A percentile compares a stretch with the other conserved stretches of the same genome.
Evolutionary conservation across 768 basidiomycete genomes (phyloP).

Genomic region (Gautieria morchelliformis): DNA sequence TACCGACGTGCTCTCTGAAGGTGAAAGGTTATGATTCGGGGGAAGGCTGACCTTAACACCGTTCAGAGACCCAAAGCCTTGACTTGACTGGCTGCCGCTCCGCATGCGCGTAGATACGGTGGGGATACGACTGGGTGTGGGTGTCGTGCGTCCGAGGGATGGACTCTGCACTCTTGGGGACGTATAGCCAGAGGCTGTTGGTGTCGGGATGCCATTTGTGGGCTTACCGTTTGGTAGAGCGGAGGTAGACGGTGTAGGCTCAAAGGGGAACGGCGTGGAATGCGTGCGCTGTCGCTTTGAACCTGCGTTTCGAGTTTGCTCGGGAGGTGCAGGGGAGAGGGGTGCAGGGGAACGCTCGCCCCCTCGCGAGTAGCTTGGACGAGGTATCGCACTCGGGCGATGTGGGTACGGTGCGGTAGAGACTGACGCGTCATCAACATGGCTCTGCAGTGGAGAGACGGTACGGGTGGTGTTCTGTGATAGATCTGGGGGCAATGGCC

Average conservation of each 20-base stretch:
- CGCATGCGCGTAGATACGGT: slow-evolving; percentile 15
- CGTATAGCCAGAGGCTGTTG: slow-evolving; percentile 31
- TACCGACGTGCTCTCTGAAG: background rate
- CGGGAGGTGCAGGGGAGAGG: slow-evolving; percentile 13
- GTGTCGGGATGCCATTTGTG: slow-evolving; percentile 20
- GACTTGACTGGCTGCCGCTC: slow-evolving; percentile 9
- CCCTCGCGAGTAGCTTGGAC: slow-evolving; percentile 31
- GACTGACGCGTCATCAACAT: slow-evolving; percentile 8
- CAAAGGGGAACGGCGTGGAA: slow-evolving; percentile 23
- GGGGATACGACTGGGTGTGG: slow-evolving; percentile 40
- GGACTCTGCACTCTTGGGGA: slow-evolving; percentile 20
- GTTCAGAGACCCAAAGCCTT: slow-evolving; percentile 1
- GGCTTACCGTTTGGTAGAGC: slow-evolving; percentile 18
- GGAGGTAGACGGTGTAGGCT: slow-evolving; percentile 26
- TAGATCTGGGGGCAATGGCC: slow-evolving; percentile 13
- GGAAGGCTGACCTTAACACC: background rate
- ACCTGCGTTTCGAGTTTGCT: slow-evolving; percentile 9
- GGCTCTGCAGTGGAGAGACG: slow-evolving; percentile 1
- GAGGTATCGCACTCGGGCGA: slow-evolving; percentile 38
- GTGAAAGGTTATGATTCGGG: background rate
- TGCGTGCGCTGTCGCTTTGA: slow-evolving; percentile 20
- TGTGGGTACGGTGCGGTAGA: slow-evolving; percentile 17
- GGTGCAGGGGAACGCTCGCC: slow-evolving; percentile 14
- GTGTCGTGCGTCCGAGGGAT: slow-evolving; percentile 27
- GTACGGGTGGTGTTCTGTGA: slow-evolving; percentile 7